These are phyloP conservation scores for Elongisporangium anandrum DNA, from an alignment of 352 stramenopile species.

Conservation along the genomic window DNA sequence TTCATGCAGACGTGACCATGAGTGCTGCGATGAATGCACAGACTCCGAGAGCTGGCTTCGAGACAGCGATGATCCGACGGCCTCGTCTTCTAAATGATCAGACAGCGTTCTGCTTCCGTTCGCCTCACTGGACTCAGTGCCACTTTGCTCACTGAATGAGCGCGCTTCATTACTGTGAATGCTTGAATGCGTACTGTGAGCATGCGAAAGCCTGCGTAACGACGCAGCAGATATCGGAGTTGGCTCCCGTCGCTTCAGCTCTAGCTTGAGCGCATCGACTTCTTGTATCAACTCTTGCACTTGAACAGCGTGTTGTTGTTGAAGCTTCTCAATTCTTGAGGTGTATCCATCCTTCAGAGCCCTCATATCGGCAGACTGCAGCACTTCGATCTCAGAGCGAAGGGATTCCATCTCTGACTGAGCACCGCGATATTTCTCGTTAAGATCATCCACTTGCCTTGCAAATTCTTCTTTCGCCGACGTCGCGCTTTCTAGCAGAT, in stretches of 20 bases:
- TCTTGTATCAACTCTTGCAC: constrained; percentile 46
- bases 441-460: constrained; percentile 41
- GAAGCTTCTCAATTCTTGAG: constrained; percentile 39
- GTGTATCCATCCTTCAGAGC: constrained; percentile 40
- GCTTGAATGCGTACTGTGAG: background rate
- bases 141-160: background rate
- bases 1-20: background rate
- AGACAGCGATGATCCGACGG: constrained; percentile 43
- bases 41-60: constrained; percentile 53
- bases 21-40: constrained; percentile 8
- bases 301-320: constrained; percentile 34
- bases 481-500: constrained; percentile 28
- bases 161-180: background rate
- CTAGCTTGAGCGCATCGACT: constrained; percentile 46
- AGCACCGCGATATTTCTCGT: constrained; percentile 25
- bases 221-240: background rate
- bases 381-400: constrained; percentile 50
- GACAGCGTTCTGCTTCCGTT: background rate
- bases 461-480: constrained; percentile 52
- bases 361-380: constrained; percentile 62
- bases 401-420: constrained; percentile 54
- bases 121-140: background rate
- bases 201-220: background rate
- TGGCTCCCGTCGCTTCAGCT: constrained; percentile 31
- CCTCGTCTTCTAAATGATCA: constrained; percentile 16